Evolutionary conservation across 495 filamentous ascomycete genomes (phyloP), one percentile per base, ranked within the genome.

Genomic region (Daldinia caldariorum): DNA sequence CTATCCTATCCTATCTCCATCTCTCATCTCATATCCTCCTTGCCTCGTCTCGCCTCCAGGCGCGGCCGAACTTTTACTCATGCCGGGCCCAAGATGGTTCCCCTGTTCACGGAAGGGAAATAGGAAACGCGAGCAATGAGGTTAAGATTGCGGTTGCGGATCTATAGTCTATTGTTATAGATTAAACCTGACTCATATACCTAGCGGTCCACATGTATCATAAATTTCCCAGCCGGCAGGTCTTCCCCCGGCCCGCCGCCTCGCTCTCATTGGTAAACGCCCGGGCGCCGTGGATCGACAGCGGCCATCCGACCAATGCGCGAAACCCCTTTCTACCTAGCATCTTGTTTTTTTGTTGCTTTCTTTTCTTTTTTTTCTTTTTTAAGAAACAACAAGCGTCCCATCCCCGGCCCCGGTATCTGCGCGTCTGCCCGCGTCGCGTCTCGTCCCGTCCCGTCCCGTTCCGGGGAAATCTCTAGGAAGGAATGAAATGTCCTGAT

Each of bases 121-220:
- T 35, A 3, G 26, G 26, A 26, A 26, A 26, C 26, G 26, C 26
- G 26, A 26, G 1, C 26, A 26, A 3, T 26, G 3, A 1, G 26
- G 3, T 26, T 26, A 26, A 1, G 26, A 26, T 26, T 26, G 58
- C 61, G 61, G 61, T 57, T 61, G 49, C 61, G 61, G 53, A 73
- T 76, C 74, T 75, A 75, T 76, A 75, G 26, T 26, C 26, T 26
- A n/a, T n/a, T n/a, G n/a, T n/a, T n/a, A 26, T 26, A 26, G 26
- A 26, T 77, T 73, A 60, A 62, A 62, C 73, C 77, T 73, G 77
- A 74, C 77, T 81, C 79, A 83, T 82, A 82, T 82, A 26, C 26
- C 26, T 26, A 3, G 26, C 3, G 81, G 83, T 84, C 79, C 68
- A 29, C 43, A 60, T 35, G 26, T 26, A 26, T 26, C 26, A 26